phyloP scores from a whole-genome alignment of 2,329 filamentous ascomycete species.

The Bipolaris sorokiniana region DNA sequence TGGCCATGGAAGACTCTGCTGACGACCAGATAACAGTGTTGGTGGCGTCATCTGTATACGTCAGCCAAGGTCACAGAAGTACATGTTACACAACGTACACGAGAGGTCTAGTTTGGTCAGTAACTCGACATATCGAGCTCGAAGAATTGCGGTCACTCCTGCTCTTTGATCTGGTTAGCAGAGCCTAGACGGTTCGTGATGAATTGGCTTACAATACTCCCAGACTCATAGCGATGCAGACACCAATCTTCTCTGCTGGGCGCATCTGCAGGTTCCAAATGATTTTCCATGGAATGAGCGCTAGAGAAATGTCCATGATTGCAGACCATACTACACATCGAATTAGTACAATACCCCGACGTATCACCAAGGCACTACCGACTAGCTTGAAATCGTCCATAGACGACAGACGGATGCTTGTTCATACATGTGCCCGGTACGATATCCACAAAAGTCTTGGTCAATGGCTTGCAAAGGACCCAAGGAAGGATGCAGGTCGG shows the following conservation, averaged over 20 bases:
- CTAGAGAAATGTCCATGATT: constrained; percentile 20
- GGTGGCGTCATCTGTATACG: constrained; percentile 6
- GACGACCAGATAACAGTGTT: constrained; percentile 11
- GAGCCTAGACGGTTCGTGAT: neutral
- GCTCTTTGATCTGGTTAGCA: constrained; percentile 1
- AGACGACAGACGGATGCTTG: constrained; percentile 11
- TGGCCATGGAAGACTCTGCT: constrained; percentile 9
- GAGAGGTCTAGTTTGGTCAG: constrained; percentile 3
- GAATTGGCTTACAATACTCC: constrained; percentile 13
- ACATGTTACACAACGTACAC: neutral
- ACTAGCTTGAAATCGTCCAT: constrained; percentile 13
- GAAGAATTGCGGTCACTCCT: constrained; percentile 3
- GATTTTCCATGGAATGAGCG: constrained; percentile 17
- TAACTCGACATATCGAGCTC: constrained; percentile 4
- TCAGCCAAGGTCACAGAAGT: neutral
- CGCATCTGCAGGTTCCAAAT: constrained; percentile 19
- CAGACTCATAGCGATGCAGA: constrained; percentile 19
- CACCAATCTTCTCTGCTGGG: constrained; percentile 18
- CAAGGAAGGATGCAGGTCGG: constrained; percentile 11
- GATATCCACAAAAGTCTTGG: constrained; percentile 14
- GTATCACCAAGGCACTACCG: neutral
- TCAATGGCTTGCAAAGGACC: constrained; percentile 13
- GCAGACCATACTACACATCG: constrained; percentile 16
- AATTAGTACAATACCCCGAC: constrained; percentile 6
- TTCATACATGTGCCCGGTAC: constrained; percentile 12